These are phyloP conservation scores for Arabidopsis thaliana DNA, from an alignment of 345 rosid genomes.

Conservation along the genomic window DNA sequence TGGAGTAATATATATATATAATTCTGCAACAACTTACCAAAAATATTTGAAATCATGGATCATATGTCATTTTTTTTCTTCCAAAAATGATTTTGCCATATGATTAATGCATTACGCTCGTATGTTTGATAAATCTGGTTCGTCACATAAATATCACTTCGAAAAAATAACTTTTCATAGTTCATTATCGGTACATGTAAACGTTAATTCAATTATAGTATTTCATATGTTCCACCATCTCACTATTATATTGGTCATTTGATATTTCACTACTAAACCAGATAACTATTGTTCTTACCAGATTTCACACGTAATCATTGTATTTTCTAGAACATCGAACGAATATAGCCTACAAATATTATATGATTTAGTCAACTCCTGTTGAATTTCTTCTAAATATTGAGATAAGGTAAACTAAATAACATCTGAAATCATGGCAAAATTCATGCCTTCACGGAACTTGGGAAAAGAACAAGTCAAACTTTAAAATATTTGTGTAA, in stretches of 20 bases:
- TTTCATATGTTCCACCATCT: background rate
- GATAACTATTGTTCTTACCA: background rate
- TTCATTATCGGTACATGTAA: background rate
- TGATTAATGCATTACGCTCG: background rate
- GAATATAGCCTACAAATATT: background rate
- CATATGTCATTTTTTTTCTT: background rate
- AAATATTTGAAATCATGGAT: background rate
- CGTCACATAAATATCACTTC: background rate
- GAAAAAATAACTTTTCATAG: background rate
- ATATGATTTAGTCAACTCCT: conserved; percentile 26
- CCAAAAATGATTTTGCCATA: background rate
- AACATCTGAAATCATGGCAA: conserved; percentile 32
- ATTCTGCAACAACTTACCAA: background rate
- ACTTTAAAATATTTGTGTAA: conserved; percentile 17
- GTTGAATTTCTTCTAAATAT: background rate
- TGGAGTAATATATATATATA: background rate
- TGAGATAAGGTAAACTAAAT: conserved; percentile 36
- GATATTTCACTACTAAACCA: background rate
- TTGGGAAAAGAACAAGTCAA: conserved; percentile 42
- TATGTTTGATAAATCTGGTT: background rate
- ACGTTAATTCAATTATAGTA: background rate
- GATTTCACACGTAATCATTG: conserved; percentile 8
- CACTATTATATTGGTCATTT: background rate
- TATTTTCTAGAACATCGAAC: conserved; percentile 2
- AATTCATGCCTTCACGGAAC: conserved; percentile 43